Evolutionary conservation across 768 basidiomycete species (phyloP).

Genomic region (Lentinula edodes): DNA sequence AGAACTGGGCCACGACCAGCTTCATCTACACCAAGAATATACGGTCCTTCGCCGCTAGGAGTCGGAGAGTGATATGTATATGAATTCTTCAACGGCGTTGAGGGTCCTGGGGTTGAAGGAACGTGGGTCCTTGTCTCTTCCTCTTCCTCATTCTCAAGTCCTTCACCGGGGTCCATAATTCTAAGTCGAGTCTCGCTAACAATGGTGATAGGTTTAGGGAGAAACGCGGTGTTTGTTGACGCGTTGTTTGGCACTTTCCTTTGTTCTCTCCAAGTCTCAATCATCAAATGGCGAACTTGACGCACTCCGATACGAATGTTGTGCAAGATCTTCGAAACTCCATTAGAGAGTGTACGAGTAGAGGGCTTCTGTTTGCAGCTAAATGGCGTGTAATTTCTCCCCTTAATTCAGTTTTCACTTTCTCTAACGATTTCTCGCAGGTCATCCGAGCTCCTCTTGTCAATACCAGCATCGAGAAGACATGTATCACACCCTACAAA

Average conservation of each 20-base stretch:
- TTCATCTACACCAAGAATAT: slow-evolving; percentile 98
- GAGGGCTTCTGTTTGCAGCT: slow-evolving; percentile 63
- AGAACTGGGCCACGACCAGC: slow-evolving; percentile 95
- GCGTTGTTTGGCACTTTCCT: slow-evolving; percentile 1
- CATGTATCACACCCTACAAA: slow-evolving; percentile 20
- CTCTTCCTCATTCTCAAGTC: background rate
- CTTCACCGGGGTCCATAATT: background rate
- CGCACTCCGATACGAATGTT: slow-evolving; percentile 34
- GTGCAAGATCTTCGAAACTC: slow-evolving; percentile 55
- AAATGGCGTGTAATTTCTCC: slow-evolving; percentile 56
- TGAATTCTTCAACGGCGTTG: slow-evolving; percentile 54
- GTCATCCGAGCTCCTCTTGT: slow-evolving; percentile 72
- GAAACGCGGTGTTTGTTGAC: slow-evolving; percentile 4
- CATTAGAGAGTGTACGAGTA: slow-evolving; percentile 66
- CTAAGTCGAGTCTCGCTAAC: background rate
- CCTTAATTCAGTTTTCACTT: slow-evolving; percentile 9
- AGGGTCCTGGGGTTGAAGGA: slow-evolving; percentile 57
- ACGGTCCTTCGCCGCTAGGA: slow-evolving; percentile 69
- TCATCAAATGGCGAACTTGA: background rate
- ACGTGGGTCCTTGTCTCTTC: slow-evolving; percentile 16
- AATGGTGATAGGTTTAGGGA: background rate
- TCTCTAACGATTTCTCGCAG: slow-evolving; percentile 28
- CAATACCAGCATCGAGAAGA: slow-evolving; percentile 47
- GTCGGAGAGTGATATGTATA: slow-evolving; percentile 75
- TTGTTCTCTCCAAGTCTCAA: too few relatives aligned